Evolutionary conservation across 2,329 filamentous ascomycete genomes (phyloP), one percentile per base, ranked within the genome.

Genomic region (Plectosphaerella cucumerina): DNA sequence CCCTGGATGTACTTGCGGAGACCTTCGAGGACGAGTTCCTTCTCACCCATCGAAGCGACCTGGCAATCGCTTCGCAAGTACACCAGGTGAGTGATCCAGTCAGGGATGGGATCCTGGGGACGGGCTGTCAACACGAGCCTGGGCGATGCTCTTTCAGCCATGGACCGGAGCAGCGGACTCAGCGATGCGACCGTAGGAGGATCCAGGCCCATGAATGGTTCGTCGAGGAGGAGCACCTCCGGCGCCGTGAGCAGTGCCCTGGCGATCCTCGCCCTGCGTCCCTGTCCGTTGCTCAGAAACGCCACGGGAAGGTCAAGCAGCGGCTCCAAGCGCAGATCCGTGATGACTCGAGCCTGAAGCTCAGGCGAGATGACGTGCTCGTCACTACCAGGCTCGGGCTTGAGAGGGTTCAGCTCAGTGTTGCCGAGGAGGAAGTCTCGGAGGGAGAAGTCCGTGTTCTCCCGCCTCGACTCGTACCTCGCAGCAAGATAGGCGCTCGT

Each of bases 161-260:
- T 70, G 0, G 76, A 76, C 56, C 82, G 72, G 20, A 97, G 72
- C 44, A 97, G 74, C 1, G 78, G 76, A 39, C 88, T 93, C 58
- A 97, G 71, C 2, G 81, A 80, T 12, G 80, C 76, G 12, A 89
- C 81, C 0, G 91, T 95, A 6, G 85, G 86, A 14, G 93, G 94
- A 67, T 97, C 94, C 15, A 99, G 75, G 0, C 94, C 93, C 89
- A 97, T 96, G 63, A 97, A 97, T 1, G 94, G 93, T 60, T 96
- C 93, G 69, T 99, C 94, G 3, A 96, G 75, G 48, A 97, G 75
- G 54, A 99, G 65, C 11, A 96, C 78, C 66, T 95, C 88, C 0
- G 94, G 94, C 48, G 80, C 79, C 6, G 77, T 84, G 52, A 97
- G 75, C 47, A 99, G 70, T 0, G 92, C 91, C 60, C 90, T 89